Conservation (phyloP, 495 filamentous ascomycete species). For the Xylaria intraflava region DNA sequence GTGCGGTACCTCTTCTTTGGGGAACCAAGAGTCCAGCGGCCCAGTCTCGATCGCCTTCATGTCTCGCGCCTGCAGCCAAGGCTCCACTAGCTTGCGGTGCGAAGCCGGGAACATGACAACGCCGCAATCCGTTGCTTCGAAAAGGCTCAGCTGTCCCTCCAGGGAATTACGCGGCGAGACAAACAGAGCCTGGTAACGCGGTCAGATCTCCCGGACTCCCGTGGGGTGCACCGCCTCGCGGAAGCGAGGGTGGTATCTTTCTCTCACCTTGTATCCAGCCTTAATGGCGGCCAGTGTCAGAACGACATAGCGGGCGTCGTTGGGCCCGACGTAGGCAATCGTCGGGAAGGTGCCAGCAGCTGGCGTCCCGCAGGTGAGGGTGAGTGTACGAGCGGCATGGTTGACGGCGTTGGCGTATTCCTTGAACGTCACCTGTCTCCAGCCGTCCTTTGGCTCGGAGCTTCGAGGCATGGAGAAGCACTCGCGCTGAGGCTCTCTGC, state of each 20-base stretch:
- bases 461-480: conserved; percentile 39
- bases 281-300: conserved; percentile 37
- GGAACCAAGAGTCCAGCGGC: conserved; percentile 16
- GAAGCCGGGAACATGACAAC: conserved; percentile 20
- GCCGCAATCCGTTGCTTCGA: conserved; percentile 35
- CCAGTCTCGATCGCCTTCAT: conserved; percentile 23
- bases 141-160: conserved; percentile 39
- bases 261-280: conserved; percentile 39
- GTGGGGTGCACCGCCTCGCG: too few species aligned
- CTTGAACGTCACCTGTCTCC: conserved; percentile 42
- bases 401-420: conserved; percentile 49
- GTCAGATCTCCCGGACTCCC: too few species aligned
- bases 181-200: conserved; percentile 18
- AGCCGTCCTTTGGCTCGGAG: conserved; percentile 41
- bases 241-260: background rate
- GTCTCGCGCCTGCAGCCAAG: conserved; percentile 31
- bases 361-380: conserved; percentile 31
- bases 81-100: conserved; percentile 30
- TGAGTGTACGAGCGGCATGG: conserved; percentile 42
- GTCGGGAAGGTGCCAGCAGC: conserved; percentile 28
- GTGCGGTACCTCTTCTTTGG: conserved; percentile 21
- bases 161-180: conserved; percentile 41
- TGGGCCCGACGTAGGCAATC: conserved; percentile 43
- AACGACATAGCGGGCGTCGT: conserved; percentile 43
- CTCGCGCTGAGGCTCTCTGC: conserved; percentile 31